phyloP scores from a whole-genome alignment of 495 filamentous ascomycete genomes.

The Penicillium cosmopolitanum region DNA sequence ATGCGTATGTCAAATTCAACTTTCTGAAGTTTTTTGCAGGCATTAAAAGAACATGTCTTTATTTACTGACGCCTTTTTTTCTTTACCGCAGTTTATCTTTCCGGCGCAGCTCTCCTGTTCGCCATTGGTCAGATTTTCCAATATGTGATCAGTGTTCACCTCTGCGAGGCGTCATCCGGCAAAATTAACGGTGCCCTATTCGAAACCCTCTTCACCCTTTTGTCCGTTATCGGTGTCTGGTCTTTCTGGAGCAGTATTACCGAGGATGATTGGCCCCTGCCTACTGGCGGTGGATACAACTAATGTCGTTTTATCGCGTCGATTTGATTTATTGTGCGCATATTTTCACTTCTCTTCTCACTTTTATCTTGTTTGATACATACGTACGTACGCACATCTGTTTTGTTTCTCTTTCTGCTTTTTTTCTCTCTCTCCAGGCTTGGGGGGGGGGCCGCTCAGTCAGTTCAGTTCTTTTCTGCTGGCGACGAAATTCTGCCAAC shows the following conservation, averaged over 20 bases:
- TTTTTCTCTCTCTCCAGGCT: background rate
- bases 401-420: background rate
- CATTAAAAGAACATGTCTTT: too few species aligned
- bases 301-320: constrained; percentile 27
- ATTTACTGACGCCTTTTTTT: constrained; percentile 25
- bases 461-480: constrained; percentile 18
- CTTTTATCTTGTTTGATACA: constrained; percentile 20
- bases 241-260: constrained; percentile 99
- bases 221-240: constrained; percentile 83
- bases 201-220: constrained; percentile 87
- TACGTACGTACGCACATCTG: constrained; percentile 14
- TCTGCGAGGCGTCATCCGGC: constrained; percentile 78
- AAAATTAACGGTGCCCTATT: constrained; percentile 94
- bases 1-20: constrained; percentile 78
- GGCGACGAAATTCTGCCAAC: constrained; percentile 20
- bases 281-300: constrained; percentile 51
- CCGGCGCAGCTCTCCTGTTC: constrained; percentile 75
- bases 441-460: constrained; percentile 15
- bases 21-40: too few species aligned
- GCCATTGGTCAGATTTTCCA: constrained; percentile 93
- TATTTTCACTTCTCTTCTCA: constrained; percentile 21
- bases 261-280: constrained; percentile 96
- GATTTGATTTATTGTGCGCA: constrained; percentile 14
- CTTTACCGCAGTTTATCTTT: constrained; percentile 66
- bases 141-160: constrained; percentile 88